Evolutionary conservation across 192 early-diverging fungal genomes (phyloP).

Genomic region (Coemansia sp.): DNA sequence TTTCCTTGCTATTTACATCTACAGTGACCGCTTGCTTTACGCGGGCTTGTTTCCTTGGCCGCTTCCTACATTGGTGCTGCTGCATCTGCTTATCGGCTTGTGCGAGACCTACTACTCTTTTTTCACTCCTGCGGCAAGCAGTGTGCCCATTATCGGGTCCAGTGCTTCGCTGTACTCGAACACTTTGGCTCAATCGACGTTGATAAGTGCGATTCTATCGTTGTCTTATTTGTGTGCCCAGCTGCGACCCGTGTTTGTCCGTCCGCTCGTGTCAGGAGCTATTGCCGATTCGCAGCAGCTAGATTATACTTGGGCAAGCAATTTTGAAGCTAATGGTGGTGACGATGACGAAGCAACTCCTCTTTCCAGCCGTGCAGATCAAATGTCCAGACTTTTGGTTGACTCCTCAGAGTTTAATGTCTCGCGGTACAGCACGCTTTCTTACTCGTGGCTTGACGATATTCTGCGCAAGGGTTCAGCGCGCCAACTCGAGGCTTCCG

Average conservation of each 20-base stretch:
- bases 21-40: slow-evolving; percentile 16
- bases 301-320: neutral
- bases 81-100: slow-evolving; percentile 10
- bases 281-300: neutral
- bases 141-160: slow-evolving; percentile 22
- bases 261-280: neutral
- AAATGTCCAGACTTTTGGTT: neutral
- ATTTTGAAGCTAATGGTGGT: neutral
- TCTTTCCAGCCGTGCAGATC: slow-evolving; percentile 25
- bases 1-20: neutral
- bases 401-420: slow-evolving; percentile 35
- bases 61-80: slow-evolving; percentile 11
- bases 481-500: slow-evolving; percentile 62
- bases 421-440: slow-evolving; percentile 33
- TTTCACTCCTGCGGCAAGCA: slow-evolving; percentile 17
- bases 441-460: slow-evolving; percentile 64
- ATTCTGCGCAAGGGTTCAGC: slow-evolving; percentile 61
- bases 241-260: slow-evolving; percentile 27
- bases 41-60: slow-evolving; percentile 35
- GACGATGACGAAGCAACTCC: slow-evolving; percentile 17
- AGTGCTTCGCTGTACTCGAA: slow-evolving; percentile 27
- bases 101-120: slow-evolving; percentile 38
- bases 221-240: slow-evolving; percentile 20
- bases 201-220: neutral
- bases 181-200: slow-evolving; percentile 13